These are phyloP conservation scores for Paxillus rubicundulus DNA, from an alignment of 768 basidiomycete genomes.

Conservation along the genomic window DNA sequence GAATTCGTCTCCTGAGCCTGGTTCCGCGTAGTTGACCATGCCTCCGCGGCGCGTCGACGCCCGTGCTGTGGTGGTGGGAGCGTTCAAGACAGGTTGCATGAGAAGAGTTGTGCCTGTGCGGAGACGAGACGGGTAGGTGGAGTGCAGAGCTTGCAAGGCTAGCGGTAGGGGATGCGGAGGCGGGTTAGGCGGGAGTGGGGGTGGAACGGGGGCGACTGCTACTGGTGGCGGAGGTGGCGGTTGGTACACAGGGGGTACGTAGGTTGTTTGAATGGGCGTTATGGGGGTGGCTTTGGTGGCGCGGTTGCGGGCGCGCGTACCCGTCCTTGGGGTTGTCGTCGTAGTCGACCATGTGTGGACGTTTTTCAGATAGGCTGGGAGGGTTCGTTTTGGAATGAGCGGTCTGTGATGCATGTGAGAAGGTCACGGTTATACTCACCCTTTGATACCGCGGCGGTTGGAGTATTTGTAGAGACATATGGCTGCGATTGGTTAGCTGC, in stretches of 20 bases:
- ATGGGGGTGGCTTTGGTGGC: slow-evolving; percentile 40
- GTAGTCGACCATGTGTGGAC: slow-evolving; percentile 67
- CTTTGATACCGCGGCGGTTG: slow-evolving; percentile 23
- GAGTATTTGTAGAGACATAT: slow-evolving; percentile 32
- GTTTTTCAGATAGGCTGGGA: slow-evolving; percentile 62
- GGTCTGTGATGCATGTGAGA: background rate
- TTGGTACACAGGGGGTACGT: slow-evolving; percentile 39
- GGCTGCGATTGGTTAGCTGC: slow-evolving; percentile 36
- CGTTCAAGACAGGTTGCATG: slow-evolving; percentile 76
- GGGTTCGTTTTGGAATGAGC: slow-evolving; percentile 22
- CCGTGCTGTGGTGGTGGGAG: slow-evolving; percentile 41
- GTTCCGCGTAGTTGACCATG: slow-evolving; percentile 85
- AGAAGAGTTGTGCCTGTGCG: slow-evolving; percentile 87
- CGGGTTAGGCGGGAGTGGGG: slow-evolving; percentile 43
- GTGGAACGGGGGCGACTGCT: slow-evolving; percentile 19
- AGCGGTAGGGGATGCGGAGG: slow-evolving; percentile 59
- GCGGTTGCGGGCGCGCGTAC: slow-evolving; percentile 41
- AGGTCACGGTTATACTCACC: slow-evolving; percentile 15
- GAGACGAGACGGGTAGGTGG: slow-evolving; percentile 87
- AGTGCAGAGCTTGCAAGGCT: slow-evolving; percentile 65
- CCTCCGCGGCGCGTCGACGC: slow-evolving; percentile 57
- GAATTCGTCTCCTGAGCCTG: slow-evolving; percentile 78
- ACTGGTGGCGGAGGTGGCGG: slow-evolving; percentile 34
- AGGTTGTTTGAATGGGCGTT: slow-evolving; percentile 32
- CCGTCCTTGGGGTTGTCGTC: slow-evolving; percentile 44